Evolutionary conservation across 306 rosid species (phyloP), one percentile per base, ranked within the genome.

Genomic region (Begonia peltatifolia): DNA sequence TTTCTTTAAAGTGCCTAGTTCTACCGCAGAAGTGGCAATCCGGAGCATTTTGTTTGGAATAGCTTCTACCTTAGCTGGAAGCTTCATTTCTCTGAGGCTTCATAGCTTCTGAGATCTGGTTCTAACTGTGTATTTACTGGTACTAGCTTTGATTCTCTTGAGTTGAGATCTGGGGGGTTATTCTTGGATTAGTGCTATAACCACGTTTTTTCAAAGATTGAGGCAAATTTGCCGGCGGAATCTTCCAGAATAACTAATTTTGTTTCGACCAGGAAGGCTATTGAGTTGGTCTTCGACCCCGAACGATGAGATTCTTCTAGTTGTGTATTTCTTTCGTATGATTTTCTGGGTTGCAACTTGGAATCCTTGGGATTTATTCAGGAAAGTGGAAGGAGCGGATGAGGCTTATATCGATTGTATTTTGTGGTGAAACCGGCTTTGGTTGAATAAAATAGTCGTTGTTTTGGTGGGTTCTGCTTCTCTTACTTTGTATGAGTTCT

Each of bases 101-200:
- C 36, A 63, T 59, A 20, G 58, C 61, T 56, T 67, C 42, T 58
- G 74, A 78, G 97, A 87, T 89, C 95, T 69, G 68, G 42, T 63
- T 43, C 57, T 47, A 58, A 66, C 12, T 64, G 67, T 68, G 81
- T 44, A 10, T 55, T 61, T 59, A 68, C 71, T 47, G 68, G 42
- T 25, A 14, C 55, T 44, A 59, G 63, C 50, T 66, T 51, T 53
- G 67, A 47, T 52, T 66, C 64, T 52, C 69, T 41, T 41, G 64
- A 20, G 22, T 54, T 67, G 79, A 76, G 95, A 89, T 84, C 97
- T 84, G 72, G 35, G n/a, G 17, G 53, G 49, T 38, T 59, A 23
- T 59, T 59, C 46, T 48, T 9, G 47, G 55, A 14, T 48, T 59
- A 12, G 35, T 51, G 30, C 54, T 17, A 17, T 9, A 51, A 9